Percentiles rank a stretch among this genome's conserved stretches.
Conservation (phyloP, 345 rosid genomes). For the Arabis hirsuta region DNA sequence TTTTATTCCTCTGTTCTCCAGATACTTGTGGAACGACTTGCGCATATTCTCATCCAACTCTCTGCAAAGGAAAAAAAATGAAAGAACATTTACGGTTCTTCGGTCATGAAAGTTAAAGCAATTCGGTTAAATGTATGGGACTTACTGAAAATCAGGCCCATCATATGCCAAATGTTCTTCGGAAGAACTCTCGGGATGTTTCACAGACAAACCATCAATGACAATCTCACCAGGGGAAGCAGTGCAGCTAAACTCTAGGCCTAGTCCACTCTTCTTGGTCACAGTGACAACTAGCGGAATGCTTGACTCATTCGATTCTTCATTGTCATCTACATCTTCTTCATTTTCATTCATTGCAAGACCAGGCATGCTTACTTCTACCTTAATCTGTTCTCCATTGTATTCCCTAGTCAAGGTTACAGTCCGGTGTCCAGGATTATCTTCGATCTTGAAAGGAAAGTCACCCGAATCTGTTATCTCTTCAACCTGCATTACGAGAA, state of each 20-base stretch:
- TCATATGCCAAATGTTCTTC: constrained; percentile 65
- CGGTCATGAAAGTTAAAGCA: not conserved
- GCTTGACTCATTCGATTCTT: constrained; percentile 49
- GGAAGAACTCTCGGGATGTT: constrained; percentile 44
- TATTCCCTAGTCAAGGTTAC: constrained; percentile 66
- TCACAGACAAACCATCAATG: constrained; percentile 63
- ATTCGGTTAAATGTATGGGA: not conserved
- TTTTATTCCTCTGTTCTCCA: constrained; percentile 80
- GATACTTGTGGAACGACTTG: constrained; percentile 75
- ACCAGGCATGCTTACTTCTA: constrained; percentile 84
- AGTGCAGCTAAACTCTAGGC: constrained; percentile 67
- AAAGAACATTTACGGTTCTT: not conserved
- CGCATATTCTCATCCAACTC: constrained; percentile 88
- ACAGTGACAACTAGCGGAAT: constrained; percentile 67
- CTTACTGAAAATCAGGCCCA: constrained; percentile 93
- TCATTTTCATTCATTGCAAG: constrained; percentile 60
- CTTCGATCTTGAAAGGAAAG: constrained; percentile 78
- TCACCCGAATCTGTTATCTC: constrained; percentile 48
- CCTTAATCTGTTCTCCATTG: constrained; percentile 65
- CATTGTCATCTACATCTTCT: constrained; percentile 41
- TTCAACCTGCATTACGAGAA: constrained; percentile 48
- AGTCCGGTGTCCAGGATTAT: constrained; percentile 64
- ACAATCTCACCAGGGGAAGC: constrained; percentile 68
- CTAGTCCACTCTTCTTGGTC: constrained; percentile 63
- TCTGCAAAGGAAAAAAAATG: constrained; percentile 44